These are phyloP conservation scores for Nakaseomyces glabratus DNA, from an alignment of 1,139 yeast species.

Conservation along the genomic window DNA sequence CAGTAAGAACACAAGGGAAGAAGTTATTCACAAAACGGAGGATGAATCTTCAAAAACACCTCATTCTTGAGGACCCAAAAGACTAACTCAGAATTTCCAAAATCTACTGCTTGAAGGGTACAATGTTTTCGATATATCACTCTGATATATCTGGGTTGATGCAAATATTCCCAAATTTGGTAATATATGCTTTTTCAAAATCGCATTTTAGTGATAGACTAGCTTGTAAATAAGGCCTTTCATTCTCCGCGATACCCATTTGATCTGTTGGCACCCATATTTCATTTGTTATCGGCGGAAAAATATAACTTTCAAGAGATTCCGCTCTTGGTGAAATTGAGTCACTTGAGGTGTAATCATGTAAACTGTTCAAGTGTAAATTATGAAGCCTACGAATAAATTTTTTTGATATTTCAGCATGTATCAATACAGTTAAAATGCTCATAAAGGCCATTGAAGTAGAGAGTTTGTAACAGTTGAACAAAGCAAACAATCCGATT, in stretches of 20 bases:
- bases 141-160: too few relatives aligned
- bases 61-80: too few relatives aligned
- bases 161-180: constrained; percentile 4
- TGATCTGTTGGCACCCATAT: constrained; percentile 11
- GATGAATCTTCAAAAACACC: too few relatives aligned
- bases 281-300: constrained; percentile 6
- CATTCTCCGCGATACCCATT: neutral
- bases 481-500: constrained; percentile 62
- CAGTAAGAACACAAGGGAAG: constrained; percentile 56
- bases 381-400: constrained; percentile 12
- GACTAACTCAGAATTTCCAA: too few relatives aligned
- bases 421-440: constrained; percentile 34
- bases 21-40: constrained; percentile 15
- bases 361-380: constrained; percentile 8
- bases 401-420: constrained; percentile 32
- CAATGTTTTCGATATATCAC: too few relatives aligned
- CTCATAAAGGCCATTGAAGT: constrained; percentile 39
- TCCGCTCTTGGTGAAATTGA: constrained; percentile 1
- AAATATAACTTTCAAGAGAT: neutral
- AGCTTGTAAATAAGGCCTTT: constrained; percentile 1
- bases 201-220: constrained; percentile 4
- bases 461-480: constrained; percentile 36
- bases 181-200: constrained; percentile 2
- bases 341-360: constrained; percentile 2
- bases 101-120: too few relatives aligned